phyloP scores from a whole-genome alignment of 805 yeast species.

The Candida suzukii region DNA sequence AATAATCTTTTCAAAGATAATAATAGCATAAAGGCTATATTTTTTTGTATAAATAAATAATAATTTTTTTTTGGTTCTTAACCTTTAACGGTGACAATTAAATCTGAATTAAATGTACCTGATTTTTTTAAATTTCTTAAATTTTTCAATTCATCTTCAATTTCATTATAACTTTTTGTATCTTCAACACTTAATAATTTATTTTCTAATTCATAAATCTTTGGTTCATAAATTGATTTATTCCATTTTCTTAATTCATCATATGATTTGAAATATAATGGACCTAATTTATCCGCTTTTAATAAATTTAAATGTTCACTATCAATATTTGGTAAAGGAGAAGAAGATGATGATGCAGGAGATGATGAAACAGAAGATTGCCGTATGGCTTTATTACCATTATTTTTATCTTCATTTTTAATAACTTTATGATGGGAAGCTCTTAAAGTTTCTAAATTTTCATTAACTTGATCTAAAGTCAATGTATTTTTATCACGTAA shows the following conservation, averaged over 20 bases:
- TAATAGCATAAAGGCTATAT: neutral
- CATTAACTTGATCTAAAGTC: neutral
- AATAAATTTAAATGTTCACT: conserved; percentile 4
- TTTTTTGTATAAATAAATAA: neutral
- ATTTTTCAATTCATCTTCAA: conserved; percentile 12
- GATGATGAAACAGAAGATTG: too few relatives aligned
- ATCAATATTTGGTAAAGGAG: neutral
- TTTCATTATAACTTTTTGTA: conserved; percentile 7
- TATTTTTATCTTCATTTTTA: neutral
- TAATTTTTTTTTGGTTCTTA: neutral
- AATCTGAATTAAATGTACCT: conserved; percentile 2
- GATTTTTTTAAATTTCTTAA: conserved; percentile 8
- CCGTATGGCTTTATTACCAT: too few relatives aligned
- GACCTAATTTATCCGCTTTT: conserved; percentile 16
- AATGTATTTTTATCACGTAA: conserved; percentile 3
- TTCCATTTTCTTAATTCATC: conserved; percentile 20
- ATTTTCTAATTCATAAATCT: conserved; percentile 9
- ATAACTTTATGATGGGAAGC: neutral
- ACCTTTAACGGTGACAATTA: conserved; percentile 9
- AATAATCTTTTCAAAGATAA: too few relatives aligned
- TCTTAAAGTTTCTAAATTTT: neutral
- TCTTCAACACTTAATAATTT: conserved; percentile 10
- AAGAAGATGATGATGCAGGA: too few relatives aligned
- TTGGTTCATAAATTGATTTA: conserved; percentile 4
- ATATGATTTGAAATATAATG: conserved; percentile 15